These are phyloP conservation scores for Parathielavia hyrcaniae DNA, from an alignment of 495 filamentous ascomycete species.

Conservation along the genomic window DNA sequence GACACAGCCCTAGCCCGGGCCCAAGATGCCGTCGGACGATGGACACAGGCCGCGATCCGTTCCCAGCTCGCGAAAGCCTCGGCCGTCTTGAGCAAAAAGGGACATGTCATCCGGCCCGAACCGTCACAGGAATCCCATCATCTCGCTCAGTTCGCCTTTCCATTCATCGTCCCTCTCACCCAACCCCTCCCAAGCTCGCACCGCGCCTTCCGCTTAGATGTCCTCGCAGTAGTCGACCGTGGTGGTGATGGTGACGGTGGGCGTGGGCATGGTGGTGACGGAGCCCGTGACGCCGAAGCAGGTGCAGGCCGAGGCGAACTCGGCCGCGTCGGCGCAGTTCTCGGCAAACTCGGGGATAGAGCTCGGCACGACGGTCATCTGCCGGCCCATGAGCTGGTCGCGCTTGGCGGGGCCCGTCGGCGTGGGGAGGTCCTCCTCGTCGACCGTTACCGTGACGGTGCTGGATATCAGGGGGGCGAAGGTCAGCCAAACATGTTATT, in stretches of 20 bases:
- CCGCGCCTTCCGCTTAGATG: conserved; percentile 10
- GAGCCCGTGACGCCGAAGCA: conserved; percentile 33
- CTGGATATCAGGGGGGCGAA: not conserved
- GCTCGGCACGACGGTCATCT: conserved; percentile 22
- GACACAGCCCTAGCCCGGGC: too few species aligned
- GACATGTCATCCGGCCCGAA: too few species aligned
- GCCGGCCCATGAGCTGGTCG: conserved; percentile 9
- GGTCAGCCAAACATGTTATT: not conserved
- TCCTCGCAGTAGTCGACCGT: conserved; percentile 30
- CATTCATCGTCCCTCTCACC: too few species aligned
- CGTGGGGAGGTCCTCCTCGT: conserved; percentile 12
- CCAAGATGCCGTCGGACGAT: too few species aligned
- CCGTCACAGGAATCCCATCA: too few species aligned
- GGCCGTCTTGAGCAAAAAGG: too few species aligned
- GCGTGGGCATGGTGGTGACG: conserved; percentile 26
- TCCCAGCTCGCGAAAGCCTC: too few species aligned
- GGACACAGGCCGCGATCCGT: too few species aligned
- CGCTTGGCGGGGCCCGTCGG: conserved; percentile 16
- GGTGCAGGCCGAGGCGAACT: conserved; percentile 31
- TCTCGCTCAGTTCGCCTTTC: too few species aligned
- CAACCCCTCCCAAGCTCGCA: not conserved
- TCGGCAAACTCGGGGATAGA: conserved; percentile 28
- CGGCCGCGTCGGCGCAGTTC: conserved; percentile 20
- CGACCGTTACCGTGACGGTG: conserved; percentile 30
- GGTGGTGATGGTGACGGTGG: conserved; percentile 32